Conservation (phyloP, 1,284 basidiomycete genomes). For the Waitea zeae region DNA sequence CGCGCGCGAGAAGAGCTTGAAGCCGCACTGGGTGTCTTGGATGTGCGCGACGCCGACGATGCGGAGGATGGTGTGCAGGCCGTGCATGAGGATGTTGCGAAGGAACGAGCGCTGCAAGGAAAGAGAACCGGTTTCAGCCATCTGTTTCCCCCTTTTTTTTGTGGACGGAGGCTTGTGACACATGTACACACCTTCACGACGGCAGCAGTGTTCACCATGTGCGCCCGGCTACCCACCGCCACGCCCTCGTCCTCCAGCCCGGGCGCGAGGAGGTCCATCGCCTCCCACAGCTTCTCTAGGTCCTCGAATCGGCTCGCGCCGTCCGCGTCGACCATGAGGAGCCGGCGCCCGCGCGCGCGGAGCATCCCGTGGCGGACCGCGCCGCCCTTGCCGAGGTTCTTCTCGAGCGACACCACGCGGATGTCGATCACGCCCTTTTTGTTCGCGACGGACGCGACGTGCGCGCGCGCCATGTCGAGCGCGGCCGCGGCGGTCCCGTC, state of each 20-base stretch:
- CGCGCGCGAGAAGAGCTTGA: constrained; percentile 79
- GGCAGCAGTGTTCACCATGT: constrained; percentile 79
- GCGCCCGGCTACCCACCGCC: constrained; percentile 78
- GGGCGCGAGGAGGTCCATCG: constrained; percentile 46
- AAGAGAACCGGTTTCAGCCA: too few species aligned
- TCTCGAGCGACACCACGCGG: constrained; percentile 60
- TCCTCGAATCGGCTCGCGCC: constrained; percentile 81
- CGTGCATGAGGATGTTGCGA: constrained; percentile 86
- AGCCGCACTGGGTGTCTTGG: constrained; percentile 90
- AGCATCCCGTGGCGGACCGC: constrained; percentile 84
- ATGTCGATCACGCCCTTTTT: too few species aligned
- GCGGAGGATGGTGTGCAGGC: constrained; percentile 69
- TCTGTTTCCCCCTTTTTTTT: too few species aligned
- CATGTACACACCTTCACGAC: constrained; percentile 68
- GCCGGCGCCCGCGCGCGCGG: constrained; percentile 56
- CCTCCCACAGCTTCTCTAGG: constrained; percentile 52
- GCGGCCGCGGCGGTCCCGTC: constrained; percentile 60
- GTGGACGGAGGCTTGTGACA: too few species aligned
- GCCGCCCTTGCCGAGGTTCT: constrained; percentile 84
- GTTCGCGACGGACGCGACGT: constrained; percentile 26
- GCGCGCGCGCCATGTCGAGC: constrained; percentile 37
- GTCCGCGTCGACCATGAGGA: constrained; percentile 89
- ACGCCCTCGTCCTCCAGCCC: constrained; percentile 27
- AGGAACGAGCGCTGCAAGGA: constrained; percentile 56
- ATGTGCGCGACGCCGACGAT: constrained; percentile 79